These are phyloP conservation scores for Fistulinella prunicolor DNA, from an alignment of 768 basidiomycete species.

Conservation along the genomic window DNA sequence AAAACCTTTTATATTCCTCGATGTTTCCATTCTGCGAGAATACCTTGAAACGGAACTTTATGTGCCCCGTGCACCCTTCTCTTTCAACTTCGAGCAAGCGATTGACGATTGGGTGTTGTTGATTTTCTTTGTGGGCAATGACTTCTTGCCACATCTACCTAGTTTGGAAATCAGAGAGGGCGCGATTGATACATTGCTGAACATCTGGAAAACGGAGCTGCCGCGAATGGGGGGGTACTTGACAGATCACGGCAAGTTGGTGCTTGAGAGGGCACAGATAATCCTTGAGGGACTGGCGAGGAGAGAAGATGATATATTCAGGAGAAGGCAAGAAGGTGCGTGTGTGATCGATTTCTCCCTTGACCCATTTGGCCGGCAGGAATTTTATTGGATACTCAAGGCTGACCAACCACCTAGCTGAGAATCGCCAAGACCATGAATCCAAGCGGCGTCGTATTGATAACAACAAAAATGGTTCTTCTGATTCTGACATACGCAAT, in stretches of 20 bases:
- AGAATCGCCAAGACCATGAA: slow-evolving; percentile 90
- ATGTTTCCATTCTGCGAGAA: slow-evolving; percentile 92
- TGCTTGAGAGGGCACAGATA: slow-evolving; percentile 82
- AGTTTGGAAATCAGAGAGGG: slow-evolving; percentile 99
- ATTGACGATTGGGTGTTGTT: slow-evolving; percentile 99
- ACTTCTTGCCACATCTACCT: slow-evolving; percentile 94
- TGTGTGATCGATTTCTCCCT: slow-evolving; percentile 34
- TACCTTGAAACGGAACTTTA: slow-evolving; percentile 97
- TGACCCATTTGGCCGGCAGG: slow-evolving; percentile 1
- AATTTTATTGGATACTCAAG: slow-evolving; percentile 5
- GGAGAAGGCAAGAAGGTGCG: slow-evolving; percentile 88
- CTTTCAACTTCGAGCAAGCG: slow-evolving; percentile 92
- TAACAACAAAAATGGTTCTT: slow-evolving; percentile 41
- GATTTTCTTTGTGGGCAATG: slow-evolving; percentile 99
- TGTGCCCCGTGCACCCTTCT: slow-evolving; percentile 71
- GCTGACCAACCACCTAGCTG: slow-evolving; percentile 51
- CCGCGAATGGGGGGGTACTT: slow-evolving; percentile 97
- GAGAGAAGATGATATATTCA: slow-evolving; percentile 95
- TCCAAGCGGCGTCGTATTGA: slow-evolving; percentile 82
- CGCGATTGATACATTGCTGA: slow-evolving; percentile 94
- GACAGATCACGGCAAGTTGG: slow-evolving; percentile 88
- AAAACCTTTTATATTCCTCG: slow-evolving; percentile 98
- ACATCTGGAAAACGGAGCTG: slow-evolving; percentile 93
- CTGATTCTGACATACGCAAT: slow-evolving; percentile 34
- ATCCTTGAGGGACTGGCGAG: slow-evolving; percentile 94